Evolutionary conservation across 2,329 filamentous ascomycete genomes (phyloP).

Genomic region (Aspergillus tamarii): DNA sequence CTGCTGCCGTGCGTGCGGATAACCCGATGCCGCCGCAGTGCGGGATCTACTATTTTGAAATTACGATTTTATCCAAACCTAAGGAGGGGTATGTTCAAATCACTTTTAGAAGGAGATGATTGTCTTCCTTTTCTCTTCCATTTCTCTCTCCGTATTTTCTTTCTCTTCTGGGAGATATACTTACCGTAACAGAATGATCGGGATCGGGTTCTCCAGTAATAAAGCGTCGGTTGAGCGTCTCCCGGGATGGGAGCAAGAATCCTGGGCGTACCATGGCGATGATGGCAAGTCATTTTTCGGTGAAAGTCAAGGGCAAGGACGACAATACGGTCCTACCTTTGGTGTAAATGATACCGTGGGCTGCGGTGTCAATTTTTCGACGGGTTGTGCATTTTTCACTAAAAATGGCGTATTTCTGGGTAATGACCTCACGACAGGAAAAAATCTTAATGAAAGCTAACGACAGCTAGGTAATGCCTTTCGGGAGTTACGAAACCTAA

Average conservation of each 20-base stretch:
- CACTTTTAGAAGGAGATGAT: neutral
- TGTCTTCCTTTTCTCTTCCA: neutral
- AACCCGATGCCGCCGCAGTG: constrained; percentile 85
- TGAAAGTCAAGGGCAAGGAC: constrained; percentile 56
- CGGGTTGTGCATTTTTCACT: constrained; percentile 65
- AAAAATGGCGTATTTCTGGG: constrained; percentile 64
- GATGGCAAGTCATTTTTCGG: constrained; percentile 67
- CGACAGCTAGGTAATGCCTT: constrained; percentile 59
- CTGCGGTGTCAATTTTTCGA: constrained; percentile 67
- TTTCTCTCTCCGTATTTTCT: neutral
- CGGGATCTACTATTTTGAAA: constrained; percentile 93
- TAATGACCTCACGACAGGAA: constrained; percentile 30
- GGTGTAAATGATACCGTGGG: constrained; percentile 63
- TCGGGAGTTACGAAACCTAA: constrained; percentile 47
- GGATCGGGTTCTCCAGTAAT: constrained; percentile 63
- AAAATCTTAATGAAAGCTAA: neutral
- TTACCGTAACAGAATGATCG: constrained; percentile 41
- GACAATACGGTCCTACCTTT: constrained; percentile 64
- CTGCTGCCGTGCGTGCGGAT: constrained; percentile 80
- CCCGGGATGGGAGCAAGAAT: constrained; percentile 68
- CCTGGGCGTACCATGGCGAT: constrained; percentile 69
- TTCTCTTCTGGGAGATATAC: neutral
- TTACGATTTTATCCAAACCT: constrained; percentile 66
- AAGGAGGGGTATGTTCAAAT: constrained; percentile 63
- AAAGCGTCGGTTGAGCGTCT: constrained; percentile 64